Percentiles rank a stretch among this genome's conserved stretches.
phyloP scores from a whole-genome alignment of 441 rosid species.

The Macaranga tanarius region DNA sequence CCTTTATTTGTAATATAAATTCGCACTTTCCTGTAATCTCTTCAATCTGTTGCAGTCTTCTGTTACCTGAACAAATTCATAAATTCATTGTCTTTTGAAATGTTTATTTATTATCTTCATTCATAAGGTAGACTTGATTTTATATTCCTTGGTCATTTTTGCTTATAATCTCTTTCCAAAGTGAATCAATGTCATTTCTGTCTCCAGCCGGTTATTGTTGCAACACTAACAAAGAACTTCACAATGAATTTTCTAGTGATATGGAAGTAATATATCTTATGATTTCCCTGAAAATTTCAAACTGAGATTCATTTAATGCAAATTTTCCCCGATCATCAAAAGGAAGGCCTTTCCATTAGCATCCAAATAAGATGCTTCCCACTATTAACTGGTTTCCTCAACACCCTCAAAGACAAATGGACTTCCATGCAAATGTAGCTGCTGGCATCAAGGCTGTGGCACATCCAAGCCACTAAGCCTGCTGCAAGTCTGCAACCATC shows the following conservation, averaged over 20 bases:
- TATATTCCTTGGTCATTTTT: not conserved
- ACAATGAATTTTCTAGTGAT: not conserved
- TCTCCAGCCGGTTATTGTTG: not conserved
- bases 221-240: not conserved
- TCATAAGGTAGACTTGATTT: not conserved
- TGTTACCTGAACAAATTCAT: not conserved
- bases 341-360: not conserved
- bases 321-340: not conserved
- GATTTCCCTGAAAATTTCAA: not conserved
- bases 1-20: constrained; percentile 29
- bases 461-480: not conserved
- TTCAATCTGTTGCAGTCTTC: not conserved
- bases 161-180: not conserved
- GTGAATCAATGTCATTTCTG: not conserved
- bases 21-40: constrained; percentile 9
- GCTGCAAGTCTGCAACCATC: no score
- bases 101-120: not conserved
- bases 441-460: not conserved
- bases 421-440: not conserved
- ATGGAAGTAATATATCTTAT: not conserved
- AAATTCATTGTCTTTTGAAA: not conserved
- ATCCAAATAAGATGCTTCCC: not conserved
- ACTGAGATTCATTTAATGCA: not conserved
- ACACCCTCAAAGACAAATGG: not conserved
- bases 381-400: not conserved